phyloP scores from a whole-genome alignment of 176 grass and related monocot genomes.

The Puya raimondii region DNA sequence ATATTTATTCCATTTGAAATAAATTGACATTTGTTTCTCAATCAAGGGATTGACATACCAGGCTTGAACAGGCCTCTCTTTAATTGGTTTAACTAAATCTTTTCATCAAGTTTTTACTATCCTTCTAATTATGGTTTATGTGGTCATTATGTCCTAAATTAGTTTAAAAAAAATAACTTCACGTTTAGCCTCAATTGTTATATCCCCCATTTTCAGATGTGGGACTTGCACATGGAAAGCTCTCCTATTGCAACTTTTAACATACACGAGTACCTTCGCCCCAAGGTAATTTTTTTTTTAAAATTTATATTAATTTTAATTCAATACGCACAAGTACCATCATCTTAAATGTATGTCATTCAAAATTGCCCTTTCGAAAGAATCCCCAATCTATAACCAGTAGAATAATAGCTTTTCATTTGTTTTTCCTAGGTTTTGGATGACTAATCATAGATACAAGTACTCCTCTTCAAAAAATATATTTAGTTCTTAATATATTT shows the following conservation, averaged over 20 bases:
- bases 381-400: neutral
- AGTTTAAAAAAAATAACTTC: no score
- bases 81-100: neutral
- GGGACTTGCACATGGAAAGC: constrained; percentile 23
- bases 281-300: constrained; percentile 12
- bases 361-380: neutral
- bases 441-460: neutral
- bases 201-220: constrained; percentile 15
- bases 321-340: neutral
- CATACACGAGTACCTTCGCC: constrained; percentile 16
- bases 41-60: neutral
- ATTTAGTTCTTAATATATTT: neutral
- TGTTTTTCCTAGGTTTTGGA: neutral
- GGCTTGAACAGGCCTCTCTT: neutral
- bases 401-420: no score
- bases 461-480: neutral
- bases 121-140: no score
- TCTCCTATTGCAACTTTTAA: constrained; percentile 23
- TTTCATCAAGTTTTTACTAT: neutral
- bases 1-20: no score
- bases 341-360: neutral
- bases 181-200: neutral
- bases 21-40: neutral
- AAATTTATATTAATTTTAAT: neutral
- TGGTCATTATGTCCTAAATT: neutral